phyloP scores from a whole-genome alignment of 108 stramenopile genomes.

The Aurantiochytrium sp. region DNA sequence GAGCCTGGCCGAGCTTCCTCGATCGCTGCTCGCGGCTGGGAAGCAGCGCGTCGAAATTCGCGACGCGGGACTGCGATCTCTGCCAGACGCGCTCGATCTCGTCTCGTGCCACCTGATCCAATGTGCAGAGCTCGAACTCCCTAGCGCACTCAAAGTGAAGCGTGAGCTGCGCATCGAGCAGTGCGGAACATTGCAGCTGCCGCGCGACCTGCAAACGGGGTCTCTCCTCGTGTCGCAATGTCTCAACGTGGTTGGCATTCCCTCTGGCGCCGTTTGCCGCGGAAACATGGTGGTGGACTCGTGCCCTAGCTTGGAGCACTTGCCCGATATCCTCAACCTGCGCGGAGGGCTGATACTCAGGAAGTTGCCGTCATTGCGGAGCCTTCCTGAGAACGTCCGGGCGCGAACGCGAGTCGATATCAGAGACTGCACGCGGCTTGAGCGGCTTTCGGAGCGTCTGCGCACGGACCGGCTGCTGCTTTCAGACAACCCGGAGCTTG shows the following conservation, averaged over 20 bases:
- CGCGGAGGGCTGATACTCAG: neutral
- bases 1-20: too few relatives aligned
- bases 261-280: neutral
- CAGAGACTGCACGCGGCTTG: neutral
- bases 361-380: neutral
- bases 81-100: neutral
- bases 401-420: neutral
- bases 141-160: neutral
- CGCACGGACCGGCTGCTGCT: neutral
- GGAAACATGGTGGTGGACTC: neutral
- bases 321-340: neutral
- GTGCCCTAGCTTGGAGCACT: neutral
- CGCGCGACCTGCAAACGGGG: neutral
- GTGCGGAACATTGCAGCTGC: neutral
- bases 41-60: neutral
- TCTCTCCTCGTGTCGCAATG: neutral
- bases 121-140: neutral
- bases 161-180: neutral
- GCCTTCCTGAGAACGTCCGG: neutral
- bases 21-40: neutral
- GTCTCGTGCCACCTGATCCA: neutral
- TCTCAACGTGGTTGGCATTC: neutral
- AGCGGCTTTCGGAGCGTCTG: neutral
- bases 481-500: neutral
- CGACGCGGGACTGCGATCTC: neutral